phyloP scores from a whole-genome alignment of 371 early-diverging fungal species.

The Actinomucor elegans region DNA sequence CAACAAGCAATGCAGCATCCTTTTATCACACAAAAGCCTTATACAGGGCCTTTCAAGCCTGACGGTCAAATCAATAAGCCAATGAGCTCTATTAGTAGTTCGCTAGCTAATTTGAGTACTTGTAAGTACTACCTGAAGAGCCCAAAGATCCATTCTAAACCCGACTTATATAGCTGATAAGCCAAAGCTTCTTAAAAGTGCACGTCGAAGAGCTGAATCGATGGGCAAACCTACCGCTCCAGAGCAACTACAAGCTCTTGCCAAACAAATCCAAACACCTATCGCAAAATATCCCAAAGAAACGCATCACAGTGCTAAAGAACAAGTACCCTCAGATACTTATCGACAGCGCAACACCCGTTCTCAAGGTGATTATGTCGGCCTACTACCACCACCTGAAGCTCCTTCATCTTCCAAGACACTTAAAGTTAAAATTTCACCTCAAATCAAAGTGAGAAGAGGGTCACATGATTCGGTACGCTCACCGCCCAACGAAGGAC shows the following conservation, averaged over 20 bases:
- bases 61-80: constrained; percentile 20
- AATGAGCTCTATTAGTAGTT: background rate
- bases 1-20: constrained; percentile 92
- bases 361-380: constrained; percentile 36
- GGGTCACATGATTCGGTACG: constrained; percentile 40
- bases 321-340: background rate
- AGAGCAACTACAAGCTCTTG: constrained; percentile 13
- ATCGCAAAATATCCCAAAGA: constrained; percentile 19
- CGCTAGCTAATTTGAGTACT: background rate
- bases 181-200: background rate
- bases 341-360: constrained; percentile 33
- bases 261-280: constrained; percentile 16
- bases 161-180: background rate
- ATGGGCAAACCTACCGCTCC: constrained; percentile 19
- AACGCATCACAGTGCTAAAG: background rate
- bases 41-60: constrained; percentile 58
- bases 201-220: constrained; percentile 18
- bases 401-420: background rate
- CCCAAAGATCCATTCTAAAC: no score
- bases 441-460: constrained; percentile 33
- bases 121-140: background rate
- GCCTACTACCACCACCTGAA: constrained; percentile 24
- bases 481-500: constrained; percentile 26
- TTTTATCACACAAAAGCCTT: constrained; percentile 90
- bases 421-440: constrained; percentile 41